Evolutionary conservation across 495 filamentous ascomycete species (phyloP).

Genomic region (Lophium mytilinum): DNA sequence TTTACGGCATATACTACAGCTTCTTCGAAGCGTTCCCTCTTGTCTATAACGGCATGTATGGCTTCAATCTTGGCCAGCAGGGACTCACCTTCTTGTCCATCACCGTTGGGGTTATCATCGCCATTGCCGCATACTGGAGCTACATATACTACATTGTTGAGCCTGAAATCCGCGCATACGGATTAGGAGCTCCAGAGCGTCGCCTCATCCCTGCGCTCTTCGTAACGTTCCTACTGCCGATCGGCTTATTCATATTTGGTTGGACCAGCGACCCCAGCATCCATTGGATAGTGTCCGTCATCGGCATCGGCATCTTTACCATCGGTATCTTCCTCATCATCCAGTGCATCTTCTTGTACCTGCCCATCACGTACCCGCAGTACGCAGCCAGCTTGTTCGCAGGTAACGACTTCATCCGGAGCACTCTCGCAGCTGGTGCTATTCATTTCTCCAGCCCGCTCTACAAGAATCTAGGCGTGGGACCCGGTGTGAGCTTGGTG

Average conservation of each 20-base stretch:
- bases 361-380: constrained; percentile 53
- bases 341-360: constrained; percentile 59
- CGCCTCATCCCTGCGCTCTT: constrained; percentile 49
- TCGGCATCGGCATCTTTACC: constrained; percentile 52
- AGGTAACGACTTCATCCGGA: constrained; percentile 52
- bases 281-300: constrained; percentile 54
- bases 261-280: constrained; percentile 50
- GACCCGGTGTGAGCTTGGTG: constrained; percentile 45
- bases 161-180: constrained; percentile 39
- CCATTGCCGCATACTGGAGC: constrained; percentile 42
- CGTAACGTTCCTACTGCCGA: constrained; percentile 46
- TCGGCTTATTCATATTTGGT: constrained; percentile 56
- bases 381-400: constrained; percentile 57
- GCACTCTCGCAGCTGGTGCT: constrained; percentile 47
- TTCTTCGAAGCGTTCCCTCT: constrained; percentile 70
- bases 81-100: constrained; percentile 61
- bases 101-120: constrained; percentile 48
- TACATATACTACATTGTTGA: constrained; percentile 48
- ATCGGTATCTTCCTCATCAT: constrained; percentile 45
- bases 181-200: constrained; percentile 44
- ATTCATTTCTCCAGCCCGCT: constrained; percentile 51
- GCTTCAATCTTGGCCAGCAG: constrained; percentile 51
- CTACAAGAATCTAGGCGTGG: constrained; percentile 51
- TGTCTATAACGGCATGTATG: constrained; percentile 57
- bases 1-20: constrained; percentile 61